Conservation (phyloP, 2,329 filamentous ascomycete genomes). For the Sporothrix euskadiensis region DNA sequence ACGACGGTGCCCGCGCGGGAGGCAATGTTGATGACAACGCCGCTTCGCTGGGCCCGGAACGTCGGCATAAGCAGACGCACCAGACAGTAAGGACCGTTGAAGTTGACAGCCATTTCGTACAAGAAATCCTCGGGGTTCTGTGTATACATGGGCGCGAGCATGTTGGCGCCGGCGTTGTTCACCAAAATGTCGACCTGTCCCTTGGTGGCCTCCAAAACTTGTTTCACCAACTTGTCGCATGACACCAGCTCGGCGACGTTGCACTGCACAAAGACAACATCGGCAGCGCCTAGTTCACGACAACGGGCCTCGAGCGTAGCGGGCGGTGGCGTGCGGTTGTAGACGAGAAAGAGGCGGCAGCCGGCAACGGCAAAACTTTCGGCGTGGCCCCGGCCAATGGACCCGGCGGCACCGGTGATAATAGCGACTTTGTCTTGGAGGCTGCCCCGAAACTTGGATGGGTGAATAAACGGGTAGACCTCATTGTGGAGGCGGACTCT, state of each 20-base stretch:
- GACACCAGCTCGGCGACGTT: neutral
- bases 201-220: neutral
- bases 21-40: conserved; percentile 39
- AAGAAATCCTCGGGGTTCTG: conserved; percentile 37
- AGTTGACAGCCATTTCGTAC: conserved; percentile 27
- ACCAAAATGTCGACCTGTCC: conserved; percentile 23
- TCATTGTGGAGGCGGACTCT: conserved; percentile 2
- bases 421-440: neutral
- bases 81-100: conserved; percentile 39
- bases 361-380: conserved; percentile 39
- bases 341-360: conserved; percentile 37
- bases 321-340: conserved; percentile 37
- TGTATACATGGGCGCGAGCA: conserved; percentile 36
- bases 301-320: neutral
- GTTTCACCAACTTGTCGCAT: neutral
- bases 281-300: neutral
- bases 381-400: conserved; percentile 37
- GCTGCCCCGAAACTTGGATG: neutral
- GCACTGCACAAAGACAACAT: neutral
- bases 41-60: conserved; percentile 35
- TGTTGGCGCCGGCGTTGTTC: conserved; percentile 40
- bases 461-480: neutral
- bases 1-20: conserved; percentile 37
- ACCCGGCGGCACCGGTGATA: conserved; percentile 34
- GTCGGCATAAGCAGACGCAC: conserved; percentile 37